A percentile compares a stretch with the other conserved stretches of the same genome.
phyloP scores from a whole-genome alignment of 2,329 filamentous ascomycete species.

The Penicillium sp. region DNA sequence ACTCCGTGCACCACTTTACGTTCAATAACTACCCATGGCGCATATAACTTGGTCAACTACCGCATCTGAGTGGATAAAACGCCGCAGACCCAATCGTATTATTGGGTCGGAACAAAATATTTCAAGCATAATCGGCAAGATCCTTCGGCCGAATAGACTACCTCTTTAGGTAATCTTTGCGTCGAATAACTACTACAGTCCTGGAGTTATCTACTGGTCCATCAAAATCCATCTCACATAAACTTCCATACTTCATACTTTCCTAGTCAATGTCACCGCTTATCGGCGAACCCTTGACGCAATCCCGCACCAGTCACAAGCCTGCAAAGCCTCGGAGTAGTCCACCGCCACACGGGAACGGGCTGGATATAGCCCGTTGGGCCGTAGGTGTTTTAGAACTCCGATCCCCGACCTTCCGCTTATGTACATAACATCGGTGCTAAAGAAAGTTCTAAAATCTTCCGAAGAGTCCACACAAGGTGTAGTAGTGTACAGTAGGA shows the following conservation, averaged over 20 bases:
- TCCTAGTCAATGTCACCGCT: not conserved
- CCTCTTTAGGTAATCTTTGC: not conserved
- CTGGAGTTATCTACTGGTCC: not conserved
- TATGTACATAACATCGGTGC: not conserved
- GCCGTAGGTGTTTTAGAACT: not conserved
- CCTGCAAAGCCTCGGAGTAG: not conserved
- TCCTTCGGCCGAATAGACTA: not conserved
- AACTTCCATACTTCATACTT: not conserved
- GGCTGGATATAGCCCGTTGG: not conserved
- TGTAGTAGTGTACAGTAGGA: too few species aligned
- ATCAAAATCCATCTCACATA: not conserved
- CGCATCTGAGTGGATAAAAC: not conserved
- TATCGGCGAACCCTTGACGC: constrained; percentile 2
- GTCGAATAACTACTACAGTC: not conserved
- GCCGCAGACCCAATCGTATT: not conserved
- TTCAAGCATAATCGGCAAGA: not conserved
- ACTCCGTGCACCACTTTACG: not conserved
- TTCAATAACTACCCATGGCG: not conserved
- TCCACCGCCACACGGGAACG: not conserved
- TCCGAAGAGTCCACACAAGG: too few species aligned
- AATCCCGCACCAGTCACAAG: constrained; percentile 1
- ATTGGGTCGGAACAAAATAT: not conserved
- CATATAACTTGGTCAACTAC: not conserved
- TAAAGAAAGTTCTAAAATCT: not conserved
- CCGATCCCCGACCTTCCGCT: constrained; percentile 2